Base-by-base conservation (phyloP, 1,139 yeast species). In the Pichia sp. region DNA sequence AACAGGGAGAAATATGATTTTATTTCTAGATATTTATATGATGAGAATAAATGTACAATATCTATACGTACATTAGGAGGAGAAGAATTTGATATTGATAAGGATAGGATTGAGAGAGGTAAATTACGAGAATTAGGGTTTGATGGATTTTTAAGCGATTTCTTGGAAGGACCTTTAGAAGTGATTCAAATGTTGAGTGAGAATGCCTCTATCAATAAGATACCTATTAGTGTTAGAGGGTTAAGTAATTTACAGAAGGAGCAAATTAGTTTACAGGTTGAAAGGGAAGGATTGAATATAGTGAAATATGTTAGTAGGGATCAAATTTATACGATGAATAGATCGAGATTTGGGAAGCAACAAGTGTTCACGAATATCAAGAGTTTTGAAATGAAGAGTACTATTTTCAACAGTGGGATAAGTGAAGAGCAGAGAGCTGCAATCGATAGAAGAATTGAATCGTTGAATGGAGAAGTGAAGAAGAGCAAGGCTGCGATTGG, bases 121-220 rank as follows among this genome's bases (percentile, higher is more conserved):
- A 58, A 64, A 32, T 52, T 88, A 5, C 53, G 50, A 28, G 35
- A 50, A 1, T 59, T 64, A 22, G 96, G 96, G 0, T 85, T 91
- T 59, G 95, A 84, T 46, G 93, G 95, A 0, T 84, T 74, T 52
- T 54, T 88, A 28, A 62, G 76, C 1, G 96, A 91, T 53, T 76
- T 76, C 47, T 55, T 91, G 2, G 62, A 64, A 1, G 98, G 96
- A 0, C 95, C 96, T 1, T 57, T 61, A 9, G 72, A 74, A n/a
- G 95, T 91, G 1, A 57, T 86, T 36, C 69, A 72, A 41, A 85
- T 84, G 86, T 67, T 91, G 36, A 78, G 83, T 51, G 79, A 74
- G 46, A 69, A 71, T 24, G 66, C 74, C 12, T 68, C 66, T 34
- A 61, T 88, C 21, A 76, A 84, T 48, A 61, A 65, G 36, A 74